These are phyloP conservation scores for Wickerhamiella siamensis DNA, from an alignment of 805 yeast species.

Conservation along the genomic window DNA sequence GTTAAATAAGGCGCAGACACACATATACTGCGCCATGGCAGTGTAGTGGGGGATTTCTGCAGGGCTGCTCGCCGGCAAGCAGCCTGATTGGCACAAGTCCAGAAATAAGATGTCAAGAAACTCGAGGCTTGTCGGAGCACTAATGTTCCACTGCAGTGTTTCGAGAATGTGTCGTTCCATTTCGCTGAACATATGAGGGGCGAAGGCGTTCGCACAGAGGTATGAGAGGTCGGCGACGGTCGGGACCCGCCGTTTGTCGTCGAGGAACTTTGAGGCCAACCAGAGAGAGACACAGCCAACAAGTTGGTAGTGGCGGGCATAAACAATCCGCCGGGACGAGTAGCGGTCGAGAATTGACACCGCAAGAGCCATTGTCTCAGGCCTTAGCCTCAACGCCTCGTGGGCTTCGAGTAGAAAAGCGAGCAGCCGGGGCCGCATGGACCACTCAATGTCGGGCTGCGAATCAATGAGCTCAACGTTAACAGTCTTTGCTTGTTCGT, in stretches of 20 bases:
- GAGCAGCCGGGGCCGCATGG: constrained; percentile 57
- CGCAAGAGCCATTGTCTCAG: constrained; percentile 51
- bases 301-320: constrained; percentile 74
- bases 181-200: constrained; percentile 47
- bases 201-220: constrained; percentile 54
- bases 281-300: constrained; percentile 86
- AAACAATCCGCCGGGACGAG: constrained; percentile 73
- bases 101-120: constrained; percentile 23
- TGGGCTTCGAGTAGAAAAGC: constrained; percentile 61
- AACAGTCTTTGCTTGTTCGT: constrained; percentile 28
- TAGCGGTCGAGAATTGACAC: constrained; percentile 77
- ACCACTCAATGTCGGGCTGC: constrained; percentile 75
- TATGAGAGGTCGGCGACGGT: constrained; percentile 55
- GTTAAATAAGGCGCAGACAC: constrained; percentile 26
- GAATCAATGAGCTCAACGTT: constrained; percentile 53
- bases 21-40: constrained; percentile 22
- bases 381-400: constrained; percentile 47
- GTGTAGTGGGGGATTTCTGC: constrained; percentile 12
- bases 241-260: constrained; percentile 62
- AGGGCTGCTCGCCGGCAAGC: constrained; percentile 4
- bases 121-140: constrained; percentile 44
- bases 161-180: constrained; percentile 65
- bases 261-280: constrained; percentile 78
- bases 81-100: constrained; percentile 7
- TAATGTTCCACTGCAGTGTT: constrained; percentile 59